These are phyloP conservation scores for Oryza punctata DNA, from an alignment of 176 grass and related monocot species.

Conservation along the genomic window DNA sequence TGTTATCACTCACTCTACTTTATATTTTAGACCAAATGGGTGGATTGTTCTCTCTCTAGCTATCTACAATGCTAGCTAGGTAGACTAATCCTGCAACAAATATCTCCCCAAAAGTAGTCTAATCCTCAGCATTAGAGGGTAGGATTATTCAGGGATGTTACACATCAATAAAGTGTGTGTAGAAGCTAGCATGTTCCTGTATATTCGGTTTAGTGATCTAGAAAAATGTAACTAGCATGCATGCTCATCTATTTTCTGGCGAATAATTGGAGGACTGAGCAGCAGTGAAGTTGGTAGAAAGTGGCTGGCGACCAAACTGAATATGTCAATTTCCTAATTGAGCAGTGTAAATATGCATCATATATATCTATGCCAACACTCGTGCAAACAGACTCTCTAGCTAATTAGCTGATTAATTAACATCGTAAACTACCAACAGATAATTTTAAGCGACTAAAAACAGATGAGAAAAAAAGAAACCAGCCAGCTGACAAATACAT, in stretches of 20 bases:
- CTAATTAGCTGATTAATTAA: neutral
- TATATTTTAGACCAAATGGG: neutral
- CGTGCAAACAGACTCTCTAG: neutral
- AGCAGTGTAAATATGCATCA: neutral
- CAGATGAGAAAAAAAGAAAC: too few relatives aligned
- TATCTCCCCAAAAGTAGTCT: neutral
- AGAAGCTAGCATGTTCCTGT: neutral
- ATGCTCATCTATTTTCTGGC: too few relatives aligned
- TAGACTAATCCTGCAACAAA: neutral
- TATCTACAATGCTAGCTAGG: neutral
- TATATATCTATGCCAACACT: neutral
- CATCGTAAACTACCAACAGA: too few relatives aligned
- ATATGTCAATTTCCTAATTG: neutral
- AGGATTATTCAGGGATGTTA: neutral
- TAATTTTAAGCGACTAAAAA: too few relatives aligned
- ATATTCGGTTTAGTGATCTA: neutral
- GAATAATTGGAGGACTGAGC: neutral
- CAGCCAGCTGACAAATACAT: too few relatives aligned
- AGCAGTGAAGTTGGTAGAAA: conserved; percentile 2
- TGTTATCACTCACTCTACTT: neutral
- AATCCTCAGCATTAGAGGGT: neutral
- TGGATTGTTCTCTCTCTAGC: neutral
- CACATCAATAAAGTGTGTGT: neutral
- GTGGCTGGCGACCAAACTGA: neutral
- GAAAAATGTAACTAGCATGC: too few relatives aligned